Evolutionary conservation across 2,329 filamentous ascomycete species (phyloP), one percentile per base, ranked within the genome.

Genomic region (Cryoendolithus antarcticus): DNA sequence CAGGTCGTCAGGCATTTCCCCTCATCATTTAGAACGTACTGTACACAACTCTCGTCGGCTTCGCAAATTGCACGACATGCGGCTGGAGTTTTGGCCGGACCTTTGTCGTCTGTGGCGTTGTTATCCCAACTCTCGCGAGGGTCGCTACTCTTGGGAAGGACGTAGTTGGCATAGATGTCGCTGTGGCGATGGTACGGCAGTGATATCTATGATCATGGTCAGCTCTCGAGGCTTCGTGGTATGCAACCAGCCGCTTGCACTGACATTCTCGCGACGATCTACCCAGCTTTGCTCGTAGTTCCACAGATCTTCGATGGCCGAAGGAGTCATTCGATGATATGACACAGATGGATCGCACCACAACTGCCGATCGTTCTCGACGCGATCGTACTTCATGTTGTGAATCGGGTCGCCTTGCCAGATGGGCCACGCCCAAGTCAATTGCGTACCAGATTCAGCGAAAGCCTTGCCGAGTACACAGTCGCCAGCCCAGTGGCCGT

Each of bases 81-180:
- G 3, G 45, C 44, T n/a, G 51, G 34, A 4, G 45, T 41, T 0
- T 30, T 15, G 8, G 43, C 46, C 1, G 29, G 27, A 1, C 41
- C 40, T 21, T 44, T 39, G n/a, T 48, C 46, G 2, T 50, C 37
- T 7, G 48, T 40, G 6, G 46, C 44, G 3, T 30, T 39, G 12
- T 41, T 38, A 2, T 37, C 33, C 7, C 38, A 44, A n/a, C 47
- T 42, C 4, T 43, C 44, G 2, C 47, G 30, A 9, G 46, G 32
- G 9, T 45, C 45, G n/a, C 46, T 40, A 30, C 55, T 43, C 27
- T 51, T 42, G 1, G 54, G 53, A 19, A 51, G 33, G 6, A 55
- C 42, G 34, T 49, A 55, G 5, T 44, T 24, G 12, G 43, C 48
- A 47, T 55, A 59, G 1, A 55, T 43, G 21, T 59, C 52, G n/a